Percentiles rank a stretch among this genome's conserved stretches.
phyloP scores from a whole-genome alignment of 495 filamentous ascomycete genomes.

The Apiosordaria backusii region DNA sequence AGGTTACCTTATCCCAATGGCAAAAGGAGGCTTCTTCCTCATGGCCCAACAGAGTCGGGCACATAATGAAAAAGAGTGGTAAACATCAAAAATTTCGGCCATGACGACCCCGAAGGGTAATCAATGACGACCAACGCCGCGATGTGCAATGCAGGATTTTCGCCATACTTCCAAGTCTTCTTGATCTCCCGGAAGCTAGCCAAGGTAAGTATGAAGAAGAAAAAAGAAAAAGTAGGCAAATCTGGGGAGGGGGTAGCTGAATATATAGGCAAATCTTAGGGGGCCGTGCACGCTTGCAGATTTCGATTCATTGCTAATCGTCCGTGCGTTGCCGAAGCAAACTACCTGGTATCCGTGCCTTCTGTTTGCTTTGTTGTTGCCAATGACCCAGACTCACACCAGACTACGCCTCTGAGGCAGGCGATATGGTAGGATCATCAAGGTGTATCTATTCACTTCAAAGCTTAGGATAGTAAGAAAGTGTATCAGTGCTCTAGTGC shows the following conservation, averaged over 20 bases:
- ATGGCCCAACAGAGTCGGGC: background rate
- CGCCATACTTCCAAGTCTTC: background rate
- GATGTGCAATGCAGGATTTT: background rate
- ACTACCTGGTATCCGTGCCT: too few species aligned
- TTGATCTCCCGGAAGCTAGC: background rate
- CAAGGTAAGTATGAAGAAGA: slow-evolving; percentile 4
- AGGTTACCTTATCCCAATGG: too few species aligned
- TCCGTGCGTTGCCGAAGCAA: background rate
- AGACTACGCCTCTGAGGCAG: too few species aligned
- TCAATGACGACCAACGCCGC: background rate
- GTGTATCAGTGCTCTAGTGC: too few species aligned
- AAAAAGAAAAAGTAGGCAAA: background rate
- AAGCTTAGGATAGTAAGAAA: too few species aligned
- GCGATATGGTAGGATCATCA: too few species aligned
- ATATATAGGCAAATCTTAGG: background rate
- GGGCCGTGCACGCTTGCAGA: background rate
- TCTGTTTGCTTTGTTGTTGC: too few species aligned
- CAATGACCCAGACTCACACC: too few species aligned
- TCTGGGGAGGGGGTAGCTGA: background rate
- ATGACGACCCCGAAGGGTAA: slow-evolving; percentile 1
- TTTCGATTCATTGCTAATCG: background rate
- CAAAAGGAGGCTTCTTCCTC: background rate
- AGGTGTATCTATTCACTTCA: too few species aligned
- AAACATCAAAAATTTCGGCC: background rate
- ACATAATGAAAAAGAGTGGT: background rate